A percentile compares a stretch with the other conserved stretches of the same genome.
phyloP scores from a whole-genome alignment of 2,329 filamentous ascomycete species.

The Claviceps pusilla region DNA sequence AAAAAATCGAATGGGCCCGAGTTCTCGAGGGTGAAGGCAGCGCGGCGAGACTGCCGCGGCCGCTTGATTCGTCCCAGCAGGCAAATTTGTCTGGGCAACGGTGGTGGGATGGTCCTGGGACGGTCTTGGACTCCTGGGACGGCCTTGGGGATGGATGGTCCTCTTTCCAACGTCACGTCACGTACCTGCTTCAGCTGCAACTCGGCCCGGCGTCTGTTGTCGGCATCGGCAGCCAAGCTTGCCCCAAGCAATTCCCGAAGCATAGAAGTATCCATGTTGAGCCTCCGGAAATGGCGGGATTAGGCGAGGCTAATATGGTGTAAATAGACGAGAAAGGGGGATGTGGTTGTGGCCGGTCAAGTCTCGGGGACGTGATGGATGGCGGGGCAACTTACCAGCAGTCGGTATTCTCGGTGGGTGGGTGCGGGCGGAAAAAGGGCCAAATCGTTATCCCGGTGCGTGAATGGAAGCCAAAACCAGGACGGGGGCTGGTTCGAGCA shows the following conservation, averaged over 20 bases:
- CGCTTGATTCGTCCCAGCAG: background rate
- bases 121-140: background rate
- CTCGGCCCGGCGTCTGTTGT: conserved; percentile 63
- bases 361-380: conserved; percentile 1
- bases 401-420: background rate
- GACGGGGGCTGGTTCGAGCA: too few relatives aligned
- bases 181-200: conserved; percentile 63
- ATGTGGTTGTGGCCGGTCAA: conserved; percentile 3
- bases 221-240: conserved; percentile 60
- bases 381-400: conserved; percentile 3
- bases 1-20: background rate
- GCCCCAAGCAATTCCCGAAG: conserved; percentile 64
- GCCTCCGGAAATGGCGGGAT: conserved; percentile 1
- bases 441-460: background rate
- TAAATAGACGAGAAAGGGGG: background rate
- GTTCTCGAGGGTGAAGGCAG: background rate
- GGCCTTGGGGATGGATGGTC: background rate
- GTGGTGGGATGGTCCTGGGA: background rate
- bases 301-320: background rate
- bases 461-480: background rate
- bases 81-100: background rate
- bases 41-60: background rate
- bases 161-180: conserved; percentile 18
- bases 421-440: background rate
- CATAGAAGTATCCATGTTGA: conserved; percentile 55